Evolutionary conservation across 441 rosid species (phyloP).

Genomic region (Eutrema salsugineum): DNA sequence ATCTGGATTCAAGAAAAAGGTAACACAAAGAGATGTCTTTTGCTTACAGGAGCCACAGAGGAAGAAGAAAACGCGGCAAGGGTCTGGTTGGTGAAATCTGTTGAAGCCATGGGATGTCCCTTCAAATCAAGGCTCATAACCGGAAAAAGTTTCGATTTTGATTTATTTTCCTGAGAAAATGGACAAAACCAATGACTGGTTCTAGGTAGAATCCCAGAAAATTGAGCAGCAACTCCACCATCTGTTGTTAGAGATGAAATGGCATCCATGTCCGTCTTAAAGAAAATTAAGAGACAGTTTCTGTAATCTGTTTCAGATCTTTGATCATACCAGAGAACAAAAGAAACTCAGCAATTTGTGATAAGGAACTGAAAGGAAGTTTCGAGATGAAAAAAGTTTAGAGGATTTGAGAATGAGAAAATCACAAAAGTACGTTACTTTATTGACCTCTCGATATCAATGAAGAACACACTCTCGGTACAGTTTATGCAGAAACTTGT

Average conservation of each 20-base stretch:
- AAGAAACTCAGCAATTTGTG: not conserved
- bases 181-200: constrained; percentile 23
- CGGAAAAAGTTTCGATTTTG: constrained; percentile 27
- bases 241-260: constrained; percentile 14
- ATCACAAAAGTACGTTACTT: not conserved
- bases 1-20: not conserved
- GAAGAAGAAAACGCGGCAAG: constrained; percentile 26
- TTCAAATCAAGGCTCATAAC: constrained; percentile 30
- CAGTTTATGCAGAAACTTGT: constrained; percentile 28
- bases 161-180: constrained; percentile 15
- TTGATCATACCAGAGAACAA: not conserved
- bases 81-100: constrained; percentile 31
- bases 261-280: constrained; percentile 1
- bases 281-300: not conserved
- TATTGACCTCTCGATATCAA: constrained; percentile 21
- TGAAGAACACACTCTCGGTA: not conserved
- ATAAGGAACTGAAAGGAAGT: not conserved
- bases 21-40: not conserved
- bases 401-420: not conserved
- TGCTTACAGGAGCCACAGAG: constrained; percentile 31
- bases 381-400: not conserved
- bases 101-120: constrained; percentile 31
- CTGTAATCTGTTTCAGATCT: not conserved
- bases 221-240: not conserved
- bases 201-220: not conserved